A percentile compares a stretch with the other conserved stretches of the same genome.
Conservation (phyloP, 495 filamentous ascomycete genomes). For the Parachaetomium inaequale region DNA sequence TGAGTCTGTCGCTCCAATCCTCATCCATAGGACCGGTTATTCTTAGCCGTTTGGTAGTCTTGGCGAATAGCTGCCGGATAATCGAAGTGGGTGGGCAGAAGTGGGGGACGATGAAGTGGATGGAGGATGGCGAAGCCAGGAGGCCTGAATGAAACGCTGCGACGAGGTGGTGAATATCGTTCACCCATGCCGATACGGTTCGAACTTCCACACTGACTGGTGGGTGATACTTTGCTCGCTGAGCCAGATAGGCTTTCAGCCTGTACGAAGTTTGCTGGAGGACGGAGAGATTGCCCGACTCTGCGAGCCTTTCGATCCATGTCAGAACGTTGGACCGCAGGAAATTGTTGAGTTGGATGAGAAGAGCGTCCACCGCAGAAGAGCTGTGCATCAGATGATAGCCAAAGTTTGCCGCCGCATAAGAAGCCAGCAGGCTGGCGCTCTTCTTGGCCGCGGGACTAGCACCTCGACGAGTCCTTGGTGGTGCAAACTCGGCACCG, state of each 20-base stretch:
- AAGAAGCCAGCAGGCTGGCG: conserved; percentile 11
- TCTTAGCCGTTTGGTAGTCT: conserved; percentile 5
- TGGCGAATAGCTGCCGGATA: conserved; percentile 10
- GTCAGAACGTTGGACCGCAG: conserved; percentile 18
- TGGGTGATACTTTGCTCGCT: too few relatives aligned
- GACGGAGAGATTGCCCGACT: neutral
- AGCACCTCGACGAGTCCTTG: neutral
- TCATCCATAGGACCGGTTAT: conserved; percentile 12
- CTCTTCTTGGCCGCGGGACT: neutral
- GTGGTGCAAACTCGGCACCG: conserved; percentile 15
- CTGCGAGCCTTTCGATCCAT: conserved; percentile 17
- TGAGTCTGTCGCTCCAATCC: conserved; percentile 15
- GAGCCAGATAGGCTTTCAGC: neutral
- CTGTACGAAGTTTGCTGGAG: conserved; percentile 3
- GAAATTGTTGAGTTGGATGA: conserved; percentile 13
- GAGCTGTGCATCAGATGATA: conserved; percentile 22
- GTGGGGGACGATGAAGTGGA: conserved; percentile 14
- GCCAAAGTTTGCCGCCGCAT: conserved; percentile 17
- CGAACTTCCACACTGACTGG: too few relatives aligned
- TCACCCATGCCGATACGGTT: neutral
- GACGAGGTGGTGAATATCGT: conserved; percentile 4
- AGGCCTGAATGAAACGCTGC: conserved; percentile 7
- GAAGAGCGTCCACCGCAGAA: conserved; percentile 1
- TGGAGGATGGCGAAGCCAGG: conserved; percentile 15
- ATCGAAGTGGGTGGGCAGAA: conserved; percentile 16